Base-by-base conservation (phyloP, 495 filamentous ascomycete genomes). In the Aspergillus avenaceus region DNA sequence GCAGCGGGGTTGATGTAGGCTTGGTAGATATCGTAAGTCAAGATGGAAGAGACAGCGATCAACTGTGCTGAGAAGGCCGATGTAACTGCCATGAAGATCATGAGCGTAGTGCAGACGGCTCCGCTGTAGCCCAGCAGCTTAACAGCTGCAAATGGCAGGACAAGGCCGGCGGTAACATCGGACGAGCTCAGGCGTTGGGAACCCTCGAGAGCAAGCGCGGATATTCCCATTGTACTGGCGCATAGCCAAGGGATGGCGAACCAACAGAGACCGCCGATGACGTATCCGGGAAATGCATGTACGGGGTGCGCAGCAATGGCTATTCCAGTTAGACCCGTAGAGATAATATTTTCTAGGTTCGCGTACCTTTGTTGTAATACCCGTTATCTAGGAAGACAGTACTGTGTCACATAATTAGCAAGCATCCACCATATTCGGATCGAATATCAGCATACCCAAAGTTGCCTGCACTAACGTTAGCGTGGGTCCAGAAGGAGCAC, bases 81-180 rank as follows among this genome's bases (percentile, higher is more conserved):
- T 2, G 92, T 97, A 37, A 97, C 91, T 14, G 92, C 92, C 88
- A 97, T 95, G 75, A 97, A 97, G 45, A 97, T 82, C 48, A 97
- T 84, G 12, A 97, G 71, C 0, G 95, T 79, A 0, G 89, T 90
- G 22, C 82, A 88, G 21, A 83, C 85, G 3, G 92, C 92, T 26
- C 92, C 92, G 8, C 91, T 91, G 59, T 85, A 88, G 3, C 92
- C 92, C 19, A 96, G 78, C 4, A 97, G 66, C n/a, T 91, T 88
- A 44, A 95, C 87, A 2, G 92, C 86, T 2, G 90, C 92, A 48
- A 90, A 88, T 0, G 92, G 92, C 1, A 97, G 77, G 18, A 96
- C 91, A 2, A 97, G 75, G 16, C 92, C 92, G 5, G 92, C 89
- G 19, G 77, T 84, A 1, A 97, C 90, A 53, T 97, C 91, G 9